Evolutionary conservation across 2,329 filamentous ascomycete species (phyloP), one percentile per base, ranked within the genome.

Genomic region (Cladobotryum mycophilum): DNA sequence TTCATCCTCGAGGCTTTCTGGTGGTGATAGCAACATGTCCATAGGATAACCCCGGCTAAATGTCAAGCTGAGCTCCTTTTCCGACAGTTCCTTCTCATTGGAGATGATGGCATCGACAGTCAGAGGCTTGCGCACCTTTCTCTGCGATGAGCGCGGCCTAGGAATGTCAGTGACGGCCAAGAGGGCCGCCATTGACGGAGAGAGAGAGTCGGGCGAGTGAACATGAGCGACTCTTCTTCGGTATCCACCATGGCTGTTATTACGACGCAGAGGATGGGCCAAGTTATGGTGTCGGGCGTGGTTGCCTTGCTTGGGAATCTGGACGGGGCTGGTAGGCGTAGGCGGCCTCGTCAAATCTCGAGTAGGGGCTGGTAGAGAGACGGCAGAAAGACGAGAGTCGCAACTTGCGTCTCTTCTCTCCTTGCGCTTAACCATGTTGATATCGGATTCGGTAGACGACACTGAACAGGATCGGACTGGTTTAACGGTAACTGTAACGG

Each of bases 151-250:
- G 22, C 56, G 73, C 66, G 45, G 75, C 65, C 57, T 71, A 3
- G 79, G 82, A 45, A 85, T 85, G 54, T 74, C 76, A 30, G 82
- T 85, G 48, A 82, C 71, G 33, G 82, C 82, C 34, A 85, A 69
- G 25, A 85, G 68, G 12, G 80, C 79, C 5, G 80, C 80, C 25
- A 85, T 74, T 0, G 80, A 82, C 0, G 81, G 74, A 5, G 81
- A 76, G 18, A 85, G 70, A 14, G 73, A 68, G 51, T 81, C 78
- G 5, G 78, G 73, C 1, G 75, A 75, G 60, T 77, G 75, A 2
- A 70, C 64, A 48, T 76, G 71, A 52, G 66, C 68, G 8, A 66
- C 63, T 38, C 65, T 17, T 42, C 42, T 58, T 42, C 59, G 58
- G 37, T 65, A 65, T 17, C 38, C 38, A 41, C 68, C 67, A 45